phyloP scores from a whole-genome alignment of 345 rosid species.

The Arabis alpina region DNA sequence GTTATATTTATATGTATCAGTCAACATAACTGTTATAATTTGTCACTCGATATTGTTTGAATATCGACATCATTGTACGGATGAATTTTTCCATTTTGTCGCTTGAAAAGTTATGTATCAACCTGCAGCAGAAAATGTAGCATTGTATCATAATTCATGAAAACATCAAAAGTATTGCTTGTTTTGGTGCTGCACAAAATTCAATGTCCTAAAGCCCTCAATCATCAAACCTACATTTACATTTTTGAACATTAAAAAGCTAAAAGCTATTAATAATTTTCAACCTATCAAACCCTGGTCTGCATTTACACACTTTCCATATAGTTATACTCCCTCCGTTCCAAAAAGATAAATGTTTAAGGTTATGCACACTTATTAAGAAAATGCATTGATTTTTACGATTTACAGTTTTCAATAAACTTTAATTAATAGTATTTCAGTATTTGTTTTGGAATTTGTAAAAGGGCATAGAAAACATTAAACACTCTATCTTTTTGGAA shows the following conservation, averaged over 20 bases:
- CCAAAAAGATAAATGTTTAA: too few relatives aligned
- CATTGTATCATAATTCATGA: slow-evolving; percentile 5
- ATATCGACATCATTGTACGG: slow-evolving; percentile 27
- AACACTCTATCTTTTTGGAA: too few relatives aligned
- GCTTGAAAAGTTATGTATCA: background rate
- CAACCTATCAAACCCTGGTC: slow-evolving; percentile 19
- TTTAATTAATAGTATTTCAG: too few relatives aligned
- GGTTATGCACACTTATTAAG: too few relatives aligned
- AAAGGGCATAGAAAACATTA: too few relatives aligned
- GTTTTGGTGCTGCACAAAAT: slow-evolving; percentile 43
- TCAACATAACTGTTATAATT: background rate
- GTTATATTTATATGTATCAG: too few relatives aligned
- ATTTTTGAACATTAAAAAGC: slow-evolving; percentile 23
- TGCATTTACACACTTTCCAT: slow-evolving; percentile 38
- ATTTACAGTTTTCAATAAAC: too few relatives aligned
- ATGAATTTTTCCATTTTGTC: background rate
- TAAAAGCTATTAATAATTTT: slow-evolving; percentile 14
- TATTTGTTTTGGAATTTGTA: too few relatives aligned
- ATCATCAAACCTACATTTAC: slow-evolving; percentile 41
- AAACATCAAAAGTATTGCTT: slow-evolving; percentile 35
- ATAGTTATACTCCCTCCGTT: too few relatives aligned
- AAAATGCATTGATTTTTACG: too few relatives aligned
- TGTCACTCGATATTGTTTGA: background rate
- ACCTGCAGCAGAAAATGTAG: slow-evolving; percentile 28
- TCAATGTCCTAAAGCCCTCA: slow-evolving; percentile 38